Evolutionary conservation across 2,329 filamentous ascomycete species (phyloP), one percentile per base, ranked within the genome.

Genomic region (Aspergillus persii): DNA sequence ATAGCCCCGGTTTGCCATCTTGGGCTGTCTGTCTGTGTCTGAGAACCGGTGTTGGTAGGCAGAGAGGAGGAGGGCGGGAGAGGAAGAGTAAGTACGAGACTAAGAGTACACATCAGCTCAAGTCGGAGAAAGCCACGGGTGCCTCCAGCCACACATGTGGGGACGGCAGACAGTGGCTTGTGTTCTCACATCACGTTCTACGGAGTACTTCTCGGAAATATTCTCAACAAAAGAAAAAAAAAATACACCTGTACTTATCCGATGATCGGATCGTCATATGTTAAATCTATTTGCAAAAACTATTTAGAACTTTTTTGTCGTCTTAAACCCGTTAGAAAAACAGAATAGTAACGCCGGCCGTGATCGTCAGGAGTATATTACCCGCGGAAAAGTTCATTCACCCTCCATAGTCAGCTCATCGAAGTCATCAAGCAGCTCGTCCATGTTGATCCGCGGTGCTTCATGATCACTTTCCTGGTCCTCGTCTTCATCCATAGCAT

Each of bases 381-480:
- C 57, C 57, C 49, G 56, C 44, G 63, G 57, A 60, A 60, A 61
- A 60, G 56, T 53, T 69, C 54, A 63, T 62, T 72, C 61, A 15
- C 64, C 59, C 27, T 89, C 86, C 79, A 96, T 87, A 50, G 84
- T 87, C 74, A 96, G 85, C 70, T 96, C 93, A 71, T 96, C 92
- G 81, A 97, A 92, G 74, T 96, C 93, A 73, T 97, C 93, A 70
- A 96, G 81, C 71, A 97, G 76, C 75, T 93, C 90, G 23, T 94
- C 84, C 86, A 94, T 88, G 71, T 87, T 82, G 66, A 95, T 88
- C 69, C 85, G 82, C 3, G 90, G 90, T 53, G 82, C 83, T 47
- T 87, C 87, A 47, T 85, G 86, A 7, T 89, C 88, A 15, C 83
- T 84, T 15, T 41, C 36, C 15, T 41, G 36, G 15, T 81, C 84